Evolutionary conservation across 768 basidiomycete genomes (phyloP).

Genomic region (Calvatia gigantea): DNA sequence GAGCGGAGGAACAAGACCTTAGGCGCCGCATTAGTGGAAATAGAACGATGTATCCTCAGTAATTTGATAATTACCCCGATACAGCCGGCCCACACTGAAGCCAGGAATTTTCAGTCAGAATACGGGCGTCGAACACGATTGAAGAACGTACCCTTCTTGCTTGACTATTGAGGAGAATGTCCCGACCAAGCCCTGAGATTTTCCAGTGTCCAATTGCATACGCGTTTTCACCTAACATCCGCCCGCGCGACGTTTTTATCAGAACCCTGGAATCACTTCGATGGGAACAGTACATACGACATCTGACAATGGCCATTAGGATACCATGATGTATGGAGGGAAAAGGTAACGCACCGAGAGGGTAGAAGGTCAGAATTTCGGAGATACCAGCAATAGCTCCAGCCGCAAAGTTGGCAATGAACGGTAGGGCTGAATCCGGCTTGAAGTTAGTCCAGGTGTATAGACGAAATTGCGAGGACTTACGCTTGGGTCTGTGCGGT

Average conservation of each 20-base stretch:
- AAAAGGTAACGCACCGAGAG: constrained; percentile 61
- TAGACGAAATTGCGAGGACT: not conserved
- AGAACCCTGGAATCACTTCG: not conserved
- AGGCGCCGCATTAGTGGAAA: not conserved
- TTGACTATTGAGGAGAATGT: constrained; percentile 80
- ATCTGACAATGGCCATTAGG: constrained; percentile 43
- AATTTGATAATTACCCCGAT: constrained; percentile 60
- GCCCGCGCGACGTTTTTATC: not conserved
- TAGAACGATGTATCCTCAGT: constrained; percentile 1
- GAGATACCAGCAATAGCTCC: constrained; percentile 95
- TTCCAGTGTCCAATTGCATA: constrained; percentile 93
- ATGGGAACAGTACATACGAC: constrained; percentile 60
- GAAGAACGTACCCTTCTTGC: constrained; percentile 76
- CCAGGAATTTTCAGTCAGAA: not conserved
- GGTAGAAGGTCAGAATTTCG: constrained; percentile 82
- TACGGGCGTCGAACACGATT: constrained; percentile 6
- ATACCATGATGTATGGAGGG: not conserved
- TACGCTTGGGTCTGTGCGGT: constrained; percentile 31
- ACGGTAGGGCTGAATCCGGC: constrained; percentile 62
- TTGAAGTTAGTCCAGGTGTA: not conserved
- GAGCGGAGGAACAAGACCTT: constrained; percentile 91
- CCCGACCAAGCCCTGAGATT: constrained; percentile 74
- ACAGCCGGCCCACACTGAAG: constrained; percentile 71
- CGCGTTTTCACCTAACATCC: constrained; percentile 86
- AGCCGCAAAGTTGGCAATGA: constrained; percentile 86